A percentile compares a stretch with the other conserved stretches of the same genome.
Conservation (phyloP, 192 early-diverging fungal genomes). For the Mortierella antarctica region DNA sequence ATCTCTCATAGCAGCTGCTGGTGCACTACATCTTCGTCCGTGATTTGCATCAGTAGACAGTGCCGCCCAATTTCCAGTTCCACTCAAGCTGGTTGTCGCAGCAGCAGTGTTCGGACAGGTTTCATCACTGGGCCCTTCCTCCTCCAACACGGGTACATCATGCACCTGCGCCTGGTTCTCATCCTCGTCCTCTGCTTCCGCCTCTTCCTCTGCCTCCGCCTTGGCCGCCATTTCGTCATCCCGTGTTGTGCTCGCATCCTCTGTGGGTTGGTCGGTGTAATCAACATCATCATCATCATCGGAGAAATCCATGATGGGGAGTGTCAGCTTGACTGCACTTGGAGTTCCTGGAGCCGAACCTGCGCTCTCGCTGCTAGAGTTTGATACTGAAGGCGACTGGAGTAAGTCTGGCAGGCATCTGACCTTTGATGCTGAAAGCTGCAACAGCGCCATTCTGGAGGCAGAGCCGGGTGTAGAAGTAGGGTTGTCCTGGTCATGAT, state of each 20-base stretch:
- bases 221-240: background rate
- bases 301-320: background rate
- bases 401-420: slow-evolving; percentile 20
- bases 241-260: background rate
- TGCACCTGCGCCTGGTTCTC: too few relatives aligned
- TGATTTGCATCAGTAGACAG: background rate
- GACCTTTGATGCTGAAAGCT: slow-evolving; percentile 30
- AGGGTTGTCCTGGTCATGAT: background rate
- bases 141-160: background rate
- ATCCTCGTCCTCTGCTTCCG: background rate
- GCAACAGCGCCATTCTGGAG: slow-evolving; percentile 14
- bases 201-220: background rate
- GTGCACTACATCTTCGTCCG: slow-evolving; percentile 20
- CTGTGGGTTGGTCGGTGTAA: background rate
- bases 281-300: background rate
- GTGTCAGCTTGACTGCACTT: background rate
- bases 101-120: background rate
- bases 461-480: slow-evolving; percentile 11
- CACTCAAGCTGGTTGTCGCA: background rate
- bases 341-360: background rate
- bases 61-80: background rate
- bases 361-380: background rate
- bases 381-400: slow-evolving; percentile 3
- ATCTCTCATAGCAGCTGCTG: background rate
- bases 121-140: background rate